Evolutionary conservation across 208 protist genomes (phyloP), one percentile per base, ranked within the genome.

Genomic region (Wallacemonas rigidus): DNA sequence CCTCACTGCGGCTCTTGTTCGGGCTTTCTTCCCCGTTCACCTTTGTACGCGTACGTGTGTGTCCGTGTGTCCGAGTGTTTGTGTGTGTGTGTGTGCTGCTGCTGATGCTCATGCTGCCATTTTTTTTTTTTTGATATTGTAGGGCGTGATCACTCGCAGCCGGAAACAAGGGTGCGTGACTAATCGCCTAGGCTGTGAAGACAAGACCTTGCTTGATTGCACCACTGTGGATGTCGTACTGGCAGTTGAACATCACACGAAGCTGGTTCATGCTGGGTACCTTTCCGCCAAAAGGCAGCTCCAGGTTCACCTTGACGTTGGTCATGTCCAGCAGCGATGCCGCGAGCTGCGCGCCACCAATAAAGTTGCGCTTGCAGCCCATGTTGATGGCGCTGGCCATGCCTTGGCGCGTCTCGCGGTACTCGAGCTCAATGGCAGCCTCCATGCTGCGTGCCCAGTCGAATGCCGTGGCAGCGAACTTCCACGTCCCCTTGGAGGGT

Each of bases 241-340:
- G 78, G 67, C 77, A 86, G 73, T 88, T 91, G 63, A 94, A 83
- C 43, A 67, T 12, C 44, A 92, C 74, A 35, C 79, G 73, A 11
- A 94, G 53, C 71, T 95, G 92, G 76, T 97, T 97, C 3, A 87
- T 51, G 3, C 86, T 82, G 12, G 67, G 74, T 43, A 85, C 68
- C 15, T 90, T 83, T n/a, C 90, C 88, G 41, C 92, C 92, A 75
- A 94, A 97, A 2, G 92, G 92, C 41, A 97, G 69, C 26, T 88
- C 86, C 43, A 94, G 72, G 40, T 83, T 81, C 26, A 85, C 86
- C 71, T 91, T 91, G 35, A 93, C 40, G 51, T 72, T 83, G 44
- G 74, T 75, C 58, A 95, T 95, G 15, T 82, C 85, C 15, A 60
- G 56, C 11, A 97, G 70, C 12, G 86, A 80, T 3, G 88, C 72